Evolutionary conservation across 495 filamentous ascomycete species (phyloP).

Genomic region (Pseudomonodictys pantanalensis): DNA sequence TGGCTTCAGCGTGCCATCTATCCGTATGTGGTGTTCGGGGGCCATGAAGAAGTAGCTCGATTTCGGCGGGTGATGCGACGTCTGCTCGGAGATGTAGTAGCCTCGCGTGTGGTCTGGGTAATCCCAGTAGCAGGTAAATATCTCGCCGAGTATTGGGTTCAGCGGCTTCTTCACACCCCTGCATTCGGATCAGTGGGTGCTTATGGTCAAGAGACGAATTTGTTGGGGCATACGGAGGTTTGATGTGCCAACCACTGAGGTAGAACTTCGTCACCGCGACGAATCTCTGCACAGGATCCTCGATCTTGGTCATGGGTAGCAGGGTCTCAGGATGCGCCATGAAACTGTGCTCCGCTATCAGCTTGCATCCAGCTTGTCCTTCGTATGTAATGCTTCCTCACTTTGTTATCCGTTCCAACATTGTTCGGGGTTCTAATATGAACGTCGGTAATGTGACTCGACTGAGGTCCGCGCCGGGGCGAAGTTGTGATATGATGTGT

Average conservation of each 20-base stretch:
- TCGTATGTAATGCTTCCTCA: conserved; percentile 40
- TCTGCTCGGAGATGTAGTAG: conserved; percentile 97
- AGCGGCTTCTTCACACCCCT: conserved; percentile 98
- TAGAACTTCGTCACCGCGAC: conserved; percentile 97
- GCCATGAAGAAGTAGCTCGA: conserved; percentile 99
- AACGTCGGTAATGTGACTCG: conserved; percentile 94
- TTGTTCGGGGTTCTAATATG: conserved; percentile 94
- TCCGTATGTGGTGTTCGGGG: conserved; percentile 88
- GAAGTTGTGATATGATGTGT: conserved; percentile 95
- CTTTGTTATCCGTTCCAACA: conserved; percentile 99
- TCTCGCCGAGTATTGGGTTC: conserved; percentile 95
- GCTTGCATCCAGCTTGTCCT: neutral
- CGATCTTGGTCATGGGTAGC: conserved; percentile 77
- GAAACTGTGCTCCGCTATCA: conserved; percentile 60
- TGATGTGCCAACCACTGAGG: conserved; percentile 97
- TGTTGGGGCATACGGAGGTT: conserved; percentile 71
- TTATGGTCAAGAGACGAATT: too few species aligned
- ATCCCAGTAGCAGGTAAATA: conserved; percentile 94
- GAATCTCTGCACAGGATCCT: conserved; percentile 89
- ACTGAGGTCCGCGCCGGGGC: conserved; percentile 92
- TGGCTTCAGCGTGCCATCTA: conserved; percentile 95
- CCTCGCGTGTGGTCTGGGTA: conserved; percentile 80
- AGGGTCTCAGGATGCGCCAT: conserved; percentile 99
- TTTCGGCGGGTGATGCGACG: conserved; percentile 96
- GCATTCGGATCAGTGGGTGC: conserved; percentile 7